phyloP scores from a whole-genome alignment of 2,329 filamentous ascomycete species.

The Botrytis aclada region DNA sequence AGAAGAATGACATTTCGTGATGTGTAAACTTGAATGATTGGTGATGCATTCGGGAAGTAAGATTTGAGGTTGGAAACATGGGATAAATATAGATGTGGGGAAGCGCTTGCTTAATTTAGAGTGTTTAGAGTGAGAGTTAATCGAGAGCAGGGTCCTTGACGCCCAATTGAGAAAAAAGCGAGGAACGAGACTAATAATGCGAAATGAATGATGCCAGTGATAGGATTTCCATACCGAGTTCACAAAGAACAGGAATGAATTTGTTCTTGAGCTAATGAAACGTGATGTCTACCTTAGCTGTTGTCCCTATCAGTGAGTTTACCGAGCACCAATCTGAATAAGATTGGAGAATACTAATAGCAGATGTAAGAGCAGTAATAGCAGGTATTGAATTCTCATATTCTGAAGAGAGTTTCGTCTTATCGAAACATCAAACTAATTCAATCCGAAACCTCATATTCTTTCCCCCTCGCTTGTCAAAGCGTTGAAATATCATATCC shows the following conservation, averaged over 20 bases:
- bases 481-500: not conserved
- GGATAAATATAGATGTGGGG: conserved; percentile 10
- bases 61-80: not conserved
- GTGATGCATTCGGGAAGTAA: not conserved
- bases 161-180: not conserved
- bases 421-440: not conserved
- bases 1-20: not conserved
- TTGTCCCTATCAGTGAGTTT: not conserved
- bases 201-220: not conserved
- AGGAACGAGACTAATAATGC: not conserved
- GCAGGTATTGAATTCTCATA: not conserved
- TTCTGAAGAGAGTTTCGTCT: not conserved
- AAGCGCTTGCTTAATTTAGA: conserved; percentile 4
- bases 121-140: not conserved
- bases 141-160: not conserved
- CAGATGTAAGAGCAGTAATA: not conserved
- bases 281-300: not conserved
- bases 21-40: not conserved
- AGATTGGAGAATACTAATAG: not conserved
- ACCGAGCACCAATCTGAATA: not conserved
- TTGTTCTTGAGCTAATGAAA: not conserved
- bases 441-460: not conserved
- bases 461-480: not conserved
- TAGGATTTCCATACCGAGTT: not conserved
- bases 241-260: not conserved